Evolutionary conservation across 1,284 basidiomycete species (phyloP), one percentile per base, ranked within the genome.

Genomic region (Spongispora temasekensis): DNA sequence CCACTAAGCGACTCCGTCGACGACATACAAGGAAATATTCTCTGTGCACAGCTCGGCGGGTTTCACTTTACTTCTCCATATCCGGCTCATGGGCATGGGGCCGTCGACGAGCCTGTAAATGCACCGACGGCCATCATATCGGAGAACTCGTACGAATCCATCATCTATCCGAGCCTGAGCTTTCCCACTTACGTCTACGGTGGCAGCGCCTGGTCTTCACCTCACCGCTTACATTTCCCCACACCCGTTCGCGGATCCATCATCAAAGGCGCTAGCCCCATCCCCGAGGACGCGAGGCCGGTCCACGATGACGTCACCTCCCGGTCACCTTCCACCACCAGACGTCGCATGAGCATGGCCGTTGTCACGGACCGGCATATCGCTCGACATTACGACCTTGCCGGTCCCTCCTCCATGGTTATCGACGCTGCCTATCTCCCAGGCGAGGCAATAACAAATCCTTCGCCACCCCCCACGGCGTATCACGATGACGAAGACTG

Each of bases 401-500:
- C 59, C 4, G 31, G 44, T 30, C 37, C 68, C 53, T 44, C 65
- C 35, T 48, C 62, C 44, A 64, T 64, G 62, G 56, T 25, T 37
- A 32, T 61, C 44, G 70, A 71, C 30, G 58, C 52, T 40, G 27
- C 60, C 13, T 67, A 69, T 48, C 35, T 69, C 1, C 61, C 62
- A 30, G 52, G 62, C 59, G 60, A 59, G n/a, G 2, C 62, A 46
- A 56, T 64, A 57, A 61, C 68, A 42, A 69, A 58, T 56, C 67
- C 69, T 28, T 70, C 69, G 51, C 62, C 69, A 59, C 59, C 68
- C 28, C 56, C 61, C 48, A 58, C 67, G 57, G 67, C 61, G 61
- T 70, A 72, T 65, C 68, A 67, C 17, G 68, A 72, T 30, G 64
- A 72, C 13, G 68, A 70, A 67, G 60, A 72, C 56, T 59, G 60